These are phyloP conservation scores for Aureobasidium sp. DNA, from an alignment of 2,329 filamentous ascomycete species.

Conservation along the genomic window DNA sequence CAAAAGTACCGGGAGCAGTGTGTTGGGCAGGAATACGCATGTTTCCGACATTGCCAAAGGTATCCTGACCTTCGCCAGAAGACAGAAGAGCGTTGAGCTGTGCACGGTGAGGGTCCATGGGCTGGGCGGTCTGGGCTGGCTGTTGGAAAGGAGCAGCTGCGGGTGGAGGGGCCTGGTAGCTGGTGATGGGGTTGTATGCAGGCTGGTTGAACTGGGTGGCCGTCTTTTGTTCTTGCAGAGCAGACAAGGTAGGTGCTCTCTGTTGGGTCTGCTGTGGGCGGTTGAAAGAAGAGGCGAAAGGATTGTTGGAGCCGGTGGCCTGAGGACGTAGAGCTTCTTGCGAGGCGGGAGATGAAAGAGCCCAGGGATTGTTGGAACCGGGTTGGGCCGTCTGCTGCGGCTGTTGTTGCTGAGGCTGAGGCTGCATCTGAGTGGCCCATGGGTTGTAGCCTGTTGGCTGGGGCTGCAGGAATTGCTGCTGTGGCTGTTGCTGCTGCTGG, in stretches of 20 bases:
- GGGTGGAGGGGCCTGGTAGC: conserved; percentile 39
- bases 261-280: conserved; percentile 47
- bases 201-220: conserved; percentile 53
- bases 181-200: conserved; percentile 33
- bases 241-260: conserved; percentile 61
- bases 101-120: conserved; percentile 51
- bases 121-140: conserved; percentile 22
- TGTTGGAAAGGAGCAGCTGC: conserved; percentile 35
- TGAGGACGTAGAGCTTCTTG: conserved; percentile 62
- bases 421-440: conserved; percentile 32
- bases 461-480: conserved; percentile 45
- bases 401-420: conserved; percentile 38
- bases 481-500: conserved; percentile 37
- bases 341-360: conserved; percentile 46
- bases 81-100: conserved; percentile 81
- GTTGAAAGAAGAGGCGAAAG: conserved; percentile 69
- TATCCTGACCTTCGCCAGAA: conserved; percentile 87
- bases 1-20: conserved; percentile 89
- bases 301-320: conserved; percentile 94
- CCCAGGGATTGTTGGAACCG: conserved; percentile 94
- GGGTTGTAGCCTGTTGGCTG: conserved; percentile 51
- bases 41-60: conserved; percentile 94
- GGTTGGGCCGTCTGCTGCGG: conserved; percentile 59
- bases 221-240: conserved; percentile 76
- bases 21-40: conserved; percentile 93